These are phyloP conservation scores for Ascoidea rubescens DNA, from an alignment of 805 yeast genomes.

Conservation along the genomic window DNA sequence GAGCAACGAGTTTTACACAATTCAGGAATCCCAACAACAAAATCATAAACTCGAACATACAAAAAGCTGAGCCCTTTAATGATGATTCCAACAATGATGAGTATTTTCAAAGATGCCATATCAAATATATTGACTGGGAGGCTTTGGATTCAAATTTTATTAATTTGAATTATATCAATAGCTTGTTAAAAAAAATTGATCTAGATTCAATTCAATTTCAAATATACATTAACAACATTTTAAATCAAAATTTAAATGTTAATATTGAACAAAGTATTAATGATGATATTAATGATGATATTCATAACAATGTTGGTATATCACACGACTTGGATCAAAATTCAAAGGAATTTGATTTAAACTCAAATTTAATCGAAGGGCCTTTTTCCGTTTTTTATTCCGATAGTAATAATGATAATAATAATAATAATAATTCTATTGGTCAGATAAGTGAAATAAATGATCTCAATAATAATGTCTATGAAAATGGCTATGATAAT, in stretches of 20 bases:
- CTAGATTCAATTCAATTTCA: neutral
- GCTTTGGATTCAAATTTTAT: neutral
- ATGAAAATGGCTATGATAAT: neutral
- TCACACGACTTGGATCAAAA: no score
- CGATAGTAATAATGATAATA: no score
- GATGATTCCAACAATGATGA: neutral
- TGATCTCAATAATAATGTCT: neutral
- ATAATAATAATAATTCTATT: no score
- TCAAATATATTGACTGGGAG: conserved; percentile 49
- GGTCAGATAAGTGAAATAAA: neutral
- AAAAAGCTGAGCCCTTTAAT: no score
- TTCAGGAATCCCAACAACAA: neutral
- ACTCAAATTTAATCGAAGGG: neutral
- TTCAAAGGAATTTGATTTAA: no score
- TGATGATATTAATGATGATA: no score
- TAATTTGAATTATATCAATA: no score
- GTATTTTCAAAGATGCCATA: conserved; percentile 53
- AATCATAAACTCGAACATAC: no score
- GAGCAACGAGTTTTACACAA: no score
- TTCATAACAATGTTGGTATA: no score
- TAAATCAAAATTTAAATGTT: no score
- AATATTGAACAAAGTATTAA: neutral
- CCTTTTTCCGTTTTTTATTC: neutral
- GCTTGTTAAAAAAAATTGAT: neutral
- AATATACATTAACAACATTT: no score